Evolutionary conservation across 805 yeast genomes (phyloP).

Genomic region (Yarrowia osloensis): DNA sequence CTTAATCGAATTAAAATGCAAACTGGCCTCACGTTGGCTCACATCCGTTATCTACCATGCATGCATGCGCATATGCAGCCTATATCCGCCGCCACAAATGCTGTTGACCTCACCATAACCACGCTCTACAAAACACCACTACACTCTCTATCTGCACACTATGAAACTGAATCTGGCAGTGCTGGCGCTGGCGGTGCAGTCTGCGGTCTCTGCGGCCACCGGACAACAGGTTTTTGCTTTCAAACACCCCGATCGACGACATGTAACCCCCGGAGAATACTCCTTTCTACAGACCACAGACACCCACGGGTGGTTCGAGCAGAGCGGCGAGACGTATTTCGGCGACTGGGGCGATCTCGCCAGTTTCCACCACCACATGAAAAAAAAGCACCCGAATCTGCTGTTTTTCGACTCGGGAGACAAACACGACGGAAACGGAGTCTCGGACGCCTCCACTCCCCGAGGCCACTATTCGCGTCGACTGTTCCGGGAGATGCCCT

Average conservation of each 20-base stretch:
- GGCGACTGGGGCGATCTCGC: slow-evolving; percentile 93
- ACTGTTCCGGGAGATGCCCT: slow-evolving; percentile 62
- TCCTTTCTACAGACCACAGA: slow-evolving; percentile 88
- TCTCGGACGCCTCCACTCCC: slow-evolving; percentile 74
- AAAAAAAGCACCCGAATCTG: slow-evolving; percentile 57
- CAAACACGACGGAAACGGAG: slow-evolving; percentile 91
- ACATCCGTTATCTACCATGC: slow-evolving; percentile 10
- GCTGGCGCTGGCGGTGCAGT: not conserved
- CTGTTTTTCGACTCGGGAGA: slow-evolving; percentile 87
- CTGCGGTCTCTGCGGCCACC: not conserved
- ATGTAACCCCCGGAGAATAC: slow-evolving; percentile 8
- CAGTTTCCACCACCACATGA: slow-evolving; percentile 61
- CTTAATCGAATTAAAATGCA: not conserved
- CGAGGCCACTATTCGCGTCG: slow-evolving; percentile 66
- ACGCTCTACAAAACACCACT: not conserved
- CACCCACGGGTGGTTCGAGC: slow-evolving; percentile 93
- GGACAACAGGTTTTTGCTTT: slow-evolving; percentile 9
- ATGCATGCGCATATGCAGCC: not conserved
- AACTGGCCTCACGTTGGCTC: not conserved
- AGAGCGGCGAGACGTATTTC: slow-evolving; percentile 52
- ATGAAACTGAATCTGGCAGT: slow-evolving; percentile 10
- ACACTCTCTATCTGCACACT: not conserved
- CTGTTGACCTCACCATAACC: not conserved
- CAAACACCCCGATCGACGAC: slow-evolving; percentile 8
- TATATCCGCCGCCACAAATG: slow-evolving; percentile 8